These are phyloP conservation scores for Sophora flavescens DNA, from an alignment of 306 rosid genomes.

Conservation along the genomic window DNA sequence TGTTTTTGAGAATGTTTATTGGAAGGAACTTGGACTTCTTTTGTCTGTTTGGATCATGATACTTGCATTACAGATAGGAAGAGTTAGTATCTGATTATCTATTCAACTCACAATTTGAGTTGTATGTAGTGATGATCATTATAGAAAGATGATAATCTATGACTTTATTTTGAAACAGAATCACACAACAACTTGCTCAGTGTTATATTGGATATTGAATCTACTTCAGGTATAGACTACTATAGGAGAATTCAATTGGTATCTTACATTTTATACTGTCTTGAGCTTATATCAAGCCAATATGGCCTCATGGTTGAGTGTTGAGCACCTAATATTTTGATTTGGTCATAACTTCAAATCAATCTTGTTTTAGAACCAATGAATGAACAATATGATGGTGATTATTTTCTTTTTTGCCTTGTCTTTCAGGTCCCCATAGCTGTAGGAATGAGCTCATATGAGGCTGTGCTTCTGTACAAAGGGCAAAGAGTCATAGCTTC, in stretches of 20 bases:
- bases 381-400: background rate
- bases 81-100: conserved; percentile 22
- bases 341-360: background rate
- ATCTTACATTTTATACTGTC: no score
- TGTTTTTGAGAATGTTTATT: conserved; percentile 44
- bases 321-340: background rate
- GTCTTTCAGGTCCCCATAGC: conserved; percentile 39
- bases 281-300: no score
- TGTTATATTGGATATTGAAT: conserved; percentile 55
- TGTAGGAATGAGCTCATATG: conserved; percentile 16
- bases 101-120: conserved; percentile 8
- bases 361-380: background rate
- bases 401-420: no score
- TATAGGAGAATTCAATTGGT: no score
- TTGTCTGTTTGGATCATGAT: conserved; percentile 57
- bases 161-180: conserved; percentile 40
- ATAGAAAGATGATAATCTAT: background rate
- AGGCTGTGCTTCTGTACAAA: conserved; percentile 51
- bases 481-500: conserved; percentile 67
- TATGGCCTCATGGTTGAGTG: background rate
- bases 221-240: conserved; percentile 51
- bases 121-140: background rate
- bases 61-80: conserved; percentile 29
- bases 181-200: conserved; percentile 59
- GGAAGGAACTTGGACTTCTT: conserved; percentile 60